Evolutionary conservation across 306 rosid species (phyloP).

Genomic region (Lathyrus aphaca): DNA sequence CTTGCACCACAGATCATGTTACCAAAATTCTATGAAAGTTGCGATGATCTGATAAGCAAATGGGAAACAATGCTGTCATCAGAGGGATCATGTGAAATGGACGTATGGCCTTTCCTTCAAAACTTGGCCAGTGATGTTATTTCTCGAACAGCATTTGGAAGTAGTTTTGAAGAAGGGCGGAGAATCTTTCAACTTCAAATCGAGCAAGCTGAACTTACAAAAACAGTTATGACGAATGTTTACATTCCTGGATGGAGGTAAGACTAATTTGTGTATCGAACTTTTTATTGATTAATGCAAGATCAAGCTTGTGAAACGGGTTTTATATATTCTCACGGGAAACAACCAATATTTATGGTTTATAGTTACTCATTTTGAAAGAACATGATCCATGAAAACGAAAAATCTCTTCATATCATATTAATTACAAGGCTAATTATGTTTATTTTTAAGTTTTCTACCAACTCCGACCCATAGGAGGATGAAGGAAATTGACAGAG

Average conservation of each 20-base stretch:
- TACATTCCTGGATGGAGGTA: conserved; percentile 58
- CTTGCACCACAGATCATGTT: conserved; percentile 35
- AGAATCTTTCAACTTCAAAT: conserved; percentile 46
- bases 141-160: conserved; percentile 54
- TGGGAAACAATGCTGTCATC: conserved; percentile 38
- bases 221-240: not conserved
- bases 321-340: not conserved
- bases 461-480: conserved; percentile 39
- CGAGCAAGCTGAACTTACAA: conserved; percentile 28
- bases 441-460: conserved; percentile 29
- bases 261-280: not conserved
- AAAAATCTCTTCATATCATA: not conserved
- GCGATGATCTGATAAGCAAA: conserved; percentile 38
- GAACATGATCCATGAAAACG: not conserved
- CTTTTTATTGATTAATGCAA: not conserved
- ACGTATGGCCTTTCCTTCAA: conserved; percentile 44
- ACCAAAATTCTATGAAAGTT: conserved; percentile 34
- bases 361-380: not conserved
- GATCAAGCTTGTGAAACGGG: not conserved
- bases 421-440: not conserved
- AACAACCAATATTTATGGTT: too few relatives aligned
- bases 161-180: conserved; percentile 47
- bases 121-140: conserved; percentile 41
- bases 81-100: conserved; percentile 8
- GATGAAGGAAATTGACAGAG: conserved; percentile 20